Evolutionary conservation across 768 basidiomycete genomes (phyloP).

Genomic region (Boletus sp.): DNA sequence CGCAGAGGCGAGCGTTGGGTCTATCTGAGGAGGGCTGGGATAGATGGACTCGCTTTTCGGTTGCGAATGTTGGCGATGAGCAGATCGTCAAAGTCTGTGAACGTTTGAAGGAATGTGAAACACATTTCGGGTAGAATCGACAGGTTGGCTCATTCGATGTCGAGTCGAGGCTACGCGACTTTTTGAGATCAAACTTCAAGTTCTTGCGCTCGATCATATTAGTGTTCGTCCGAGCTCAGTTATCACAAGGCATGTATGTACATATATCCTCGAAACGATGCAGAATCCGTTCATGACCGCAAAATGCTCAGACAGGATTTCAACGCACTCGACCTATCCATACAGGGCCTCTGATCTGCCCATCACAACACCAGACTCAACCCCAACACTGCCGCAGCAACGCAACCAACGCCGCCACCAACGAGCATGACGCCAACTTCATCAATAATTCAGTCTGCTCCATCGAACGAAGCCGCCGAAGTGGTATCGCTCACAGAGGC

Average conservation of each 20-base stretch:
- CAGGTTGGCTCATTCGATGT: too few species aligned
- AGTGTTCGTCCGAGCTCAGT: too few species aligned
- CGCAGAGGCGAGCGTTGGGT: conserved; percentile 18
- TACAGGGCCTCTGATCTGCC: conserved; percentile 76
- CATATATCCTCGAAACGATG: too few species aligned
- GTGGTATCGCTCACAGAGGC: too few species aligned
- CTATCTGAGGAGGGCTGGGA: conserved; percentile 41
- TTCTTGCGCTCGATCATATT: too few species aligned
- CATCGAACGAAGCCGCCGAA: too few species aligned
- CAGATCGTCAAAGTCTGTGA: conserved; percentile 51
- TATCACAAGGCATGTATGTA: too few species aligned
- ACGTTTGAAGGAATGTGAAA: conserved; percentile 43
- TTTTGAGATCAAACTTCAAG: too few species aligned
- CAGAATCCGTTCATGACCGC: conserved; percentile 12
- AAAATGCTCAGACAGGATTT: conserved; percentile 60
- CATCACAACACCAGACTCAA: conserved; percentile 66
- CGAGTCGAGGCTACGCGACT: too few species aligned
- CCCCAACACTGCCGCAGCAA: conserved; percentile 43
- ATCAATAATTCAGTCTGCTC: too few species aligned
- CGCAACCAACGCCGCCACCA: background rate
- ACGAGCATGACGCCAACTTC: too few species aligned
- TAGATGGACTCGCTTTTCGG: conserved; percentile 75
- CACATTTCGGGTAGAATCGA: conserved; percentile 36
- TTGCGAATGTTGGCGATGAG: conserved; percentile 76
- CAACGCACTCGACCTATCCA: conserved; percentile 73